phyloP scores from a whole-genome alignment of 768 basidiomycete species.

The Mycena filopes region DNA sequence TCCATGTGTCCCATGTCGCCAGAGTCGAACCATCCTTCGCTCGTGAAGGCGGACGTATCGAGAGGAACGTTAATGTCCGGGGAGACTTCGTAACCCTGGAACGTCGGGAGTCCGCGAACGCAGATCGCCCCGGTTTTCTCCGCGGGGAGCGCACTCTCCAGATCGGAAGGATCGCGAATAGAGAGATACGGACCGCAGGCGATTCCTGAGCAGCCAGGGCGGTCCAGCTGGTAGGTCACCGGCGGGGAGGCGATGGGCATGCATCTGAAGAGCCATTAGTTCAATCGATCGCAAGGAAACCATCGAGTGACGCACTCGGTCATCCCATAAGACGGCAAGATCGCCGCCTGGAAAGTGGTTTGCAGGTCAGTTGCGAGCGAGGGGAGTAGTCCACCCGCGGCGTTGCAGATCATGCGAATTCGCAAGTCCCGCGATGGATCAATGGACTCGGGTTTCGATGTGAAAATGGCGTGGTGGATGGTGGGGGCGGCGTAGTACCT shows the following conservation, averaged over 20 bases:
- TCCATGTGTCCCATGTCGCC: slow-evolving; percentile 61
- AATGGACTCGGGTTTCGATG: slow-evolving; percentile 46
- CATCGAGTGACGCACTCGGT: slow-evolving; percentile 50
- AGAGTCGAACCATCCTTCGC: slow-evolving; percentile 63
- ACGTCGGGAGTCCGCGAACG: slow-evolving; percentile 65
- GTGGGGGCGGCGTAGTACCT: slow-evolving; percentile 65
- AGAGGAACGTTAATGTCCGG: slow-evolving; percentile 52
- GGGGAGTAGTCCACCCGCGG: slow-evolving; percentile 64
- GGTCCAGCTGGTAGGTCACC: slow-evolving; percentile 52
- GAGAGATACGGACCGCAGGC: slow-evolving; percentile 60
- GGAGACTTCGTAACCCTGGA: slow-evolving; percentile 57
- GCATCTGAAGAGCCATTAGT: slow-evolving; percentile 43
- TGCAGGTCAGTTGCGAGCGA: slow-evolving; percentile 60
- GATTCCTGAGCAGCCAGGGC: slow-evolving; percentile 60
- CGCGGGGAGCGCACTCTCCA: slow-evolving; percentile 47
- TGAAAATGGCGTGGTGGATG: slow-evolving; percentile 59
- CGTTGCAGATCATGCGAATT: slow-evolving; percentile 60
- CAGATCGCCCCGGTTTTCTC: slow-evolving; percentile 62
- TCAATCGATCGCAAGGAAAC: background rate
- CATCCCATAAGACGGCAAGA: slow-evolving; percentile 71
- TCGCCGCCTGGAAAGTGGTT: slow-evolving; percentile 59
- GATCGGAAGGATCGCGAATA: slow-evolving; percentile 50
- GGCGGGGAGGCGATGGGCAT: slow-evolving; percentile 64
- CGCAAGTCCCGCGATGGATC: slow-evolving; percentile 44
- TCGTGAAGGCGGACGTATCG: slow-evolving; percentile 59